A percentile compares a stretch with the other conserved stretches of the same genome.
phyloP scores from a whole-genome alignment of 495 filamentous ascomycete species.

The Penicillium robsamsonii region DNA sequence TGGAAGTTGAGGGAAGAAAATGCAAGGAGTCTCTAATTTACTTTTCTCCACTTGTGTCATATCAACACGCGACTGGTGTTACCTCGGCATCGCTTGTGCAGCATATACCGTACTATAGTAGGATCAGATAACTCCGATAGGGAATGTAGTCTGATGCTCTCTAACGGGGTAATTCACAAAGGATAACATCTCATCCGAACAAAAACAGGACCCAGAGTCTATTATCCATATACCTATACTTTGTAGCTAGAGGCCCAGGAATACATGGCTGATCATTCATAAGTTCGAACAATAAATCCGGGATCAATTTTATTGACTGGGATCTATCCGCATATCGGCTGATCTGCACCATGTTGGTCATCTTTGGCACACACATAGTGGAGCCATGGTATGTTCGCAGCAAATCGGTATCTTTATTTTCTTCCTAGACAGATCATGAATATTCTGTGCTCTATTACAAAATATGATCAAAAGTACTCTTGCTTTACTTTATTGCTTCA shows the following conservation, averaged over 20 bases:
- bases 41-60: slow-evolving; percentile 1
- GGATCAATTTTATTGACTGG: not conserved
- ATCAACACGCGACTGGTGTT: slow-evolving; percentile 4
- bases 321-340: not conserved
- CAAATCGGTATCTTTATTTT: not conserved
- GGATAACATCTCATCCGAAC: not conserved
- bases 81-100: slow-evolving; percentile 3
- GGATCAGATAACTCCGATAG: slow-evolving; percentile 4
- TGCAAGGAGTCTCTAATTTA: not conserved
- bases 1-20: not conserved
- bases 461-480: not conserved
- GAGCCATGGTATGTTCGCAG: not conserved
- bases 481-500: not conserved
- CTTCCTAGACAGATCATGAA: not conserved
- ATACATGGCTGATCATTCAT: not conserved
- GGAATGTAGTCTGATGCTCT: not conserved
- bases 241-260: not conserved
- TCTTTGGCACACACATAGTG: not conserved
- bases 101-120: not conserved
- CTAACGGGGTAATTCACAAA: not conserved
- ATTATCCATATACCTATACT: not conserved
- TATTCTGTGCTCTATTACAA: not conserved
- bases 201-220: not conserved
- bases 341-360: not conserved
- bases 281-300: not conserved